A percentile compares a stretch with the other conserved stretches of the same genome.
These are phyloP conservation scores for Rhododendron williamsianum DNA, from an alignment of 148 eudicot species.

Conservation along the genomic window DNA sequence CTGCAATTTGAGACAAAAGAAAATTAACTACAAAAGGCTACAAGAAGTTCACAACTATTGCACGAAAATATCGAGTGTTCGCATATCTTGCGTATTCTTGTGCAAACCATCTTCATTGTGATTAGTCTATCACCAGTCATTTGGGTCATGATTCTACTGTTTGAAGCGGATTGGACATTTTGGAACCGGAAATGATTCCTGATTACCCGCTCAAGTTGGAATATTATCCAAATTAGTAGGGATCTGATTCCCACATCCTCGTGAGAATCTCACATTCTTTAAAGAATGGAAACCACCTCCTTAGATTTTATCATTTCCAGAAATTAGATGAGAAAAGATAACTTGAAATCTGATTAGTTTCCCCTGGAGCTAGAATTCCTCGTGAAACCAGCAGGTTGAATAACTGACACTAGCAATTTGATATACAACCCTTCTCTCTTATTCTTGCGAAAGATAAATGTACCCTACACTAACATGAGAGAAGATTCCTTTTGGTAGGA, in stretches of 20 bases:
- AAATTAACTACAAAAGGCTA: background rate
- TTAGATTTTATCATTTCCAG: background rate
- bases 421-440: background rate
- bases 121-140: no score
- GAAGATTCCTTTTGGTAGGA: background rate
- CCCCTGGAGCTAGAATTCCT: background rate
- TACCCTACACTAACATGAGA: background rate
- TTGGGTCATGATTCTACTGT: no score
- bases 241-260: no score
- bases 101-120: no score
- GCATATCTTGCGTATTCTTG: background rate
- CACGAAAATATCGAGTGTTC: background rate
- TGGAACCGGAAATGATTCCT: background rate
- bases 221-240: no score
- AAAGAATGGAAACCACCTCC: background rate
- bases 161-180: no score
- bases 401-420: background rate
- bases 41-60: background rate
- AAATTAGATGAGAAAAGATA: background rate
- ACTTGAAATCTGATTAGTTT: background rate
- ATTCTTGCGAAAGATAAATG: background rate
- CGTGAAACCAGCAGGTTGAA: background rate
- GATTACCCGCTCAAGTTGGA: background rate
- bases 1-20: background rate
- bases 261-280: background rate